Percentiles rank a stretch among this genome's conserved stretches.
These are phyloP conservation scores for Galerina marginata DNA, from an alignment of 768 basidiomycete genomes.

Conservation along the genomic window DNA sequence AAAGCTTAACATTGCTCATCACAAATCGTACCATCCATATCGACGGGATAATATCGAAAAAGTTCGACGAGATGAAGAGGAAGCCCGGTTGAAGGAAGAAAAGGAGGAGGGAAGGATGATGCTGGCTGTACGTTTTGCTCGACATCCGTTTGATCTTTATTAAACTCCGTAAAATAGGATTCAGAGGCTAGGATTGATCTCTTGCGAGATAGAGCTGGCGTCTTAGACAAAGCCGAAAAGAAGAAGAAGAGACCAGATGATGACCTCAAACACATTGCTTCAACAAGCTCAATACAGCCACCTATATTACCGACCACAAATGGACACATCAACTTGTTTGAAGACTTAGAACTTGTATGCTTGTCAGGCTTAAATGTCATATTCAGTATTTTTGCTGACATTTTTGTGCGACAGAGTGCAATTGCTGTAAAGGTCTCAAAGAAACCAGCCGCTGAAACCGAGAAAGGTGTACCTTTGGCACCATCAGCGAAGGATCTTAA, in stretches of 20 bases:
- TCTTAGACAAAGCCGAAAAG: slow-evolving; percentile 29
- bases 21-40: slow-evolving; percentile 91
- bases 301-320: slow-evolving; percentile 50
- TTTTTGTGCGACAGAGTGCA: slow-evolving; percentile 52
- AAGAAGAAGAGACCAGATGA: slow-evolving; percentile 46
- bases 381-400: not conserved
- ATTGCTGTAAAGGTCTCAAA: slow-evolving; percentile 54
- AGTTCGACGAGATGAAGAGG: slow-evolving; percentile 83
- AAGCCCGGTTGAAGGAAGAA: slow-evolving; percentile 67
- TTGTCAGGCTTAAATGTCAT: not conserved
- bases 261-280: slow-evolving; percentile 36
- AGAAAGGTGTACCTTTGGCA: slow-evolving; percentile 76
- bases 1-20: slow-evolving; percentile 88
- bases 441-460: slow-evolving; percentile 57
- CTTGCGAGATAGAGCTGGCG: slow-evolving; percentile 66
- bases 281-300: slow-evolving; percentile 35
- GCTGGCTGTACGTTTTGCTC: slow-evolving; percentile 63
- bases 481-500: slow-evolving; percentile 78
- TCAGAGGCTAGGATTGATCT: slow-evolving; percentile 77
- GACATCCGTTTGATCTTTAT: not conserved
- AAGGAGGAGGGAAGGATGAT: slow-evolving; percentile 69
- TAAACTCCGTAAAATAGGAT: slow-evolving; percentile 51
- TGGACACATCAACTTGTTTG: slow-evolving; percentile 85
- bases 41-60: slow-evolving; percentile 83
- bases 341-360: slow-evolving; percentile 76